Evolutionary conservation across 2,329 filamentous ascomycete genomes (phyloP), one percentile per base, ranked within the genome.

Genomic region (Paecilomyces niveus): DNA sequence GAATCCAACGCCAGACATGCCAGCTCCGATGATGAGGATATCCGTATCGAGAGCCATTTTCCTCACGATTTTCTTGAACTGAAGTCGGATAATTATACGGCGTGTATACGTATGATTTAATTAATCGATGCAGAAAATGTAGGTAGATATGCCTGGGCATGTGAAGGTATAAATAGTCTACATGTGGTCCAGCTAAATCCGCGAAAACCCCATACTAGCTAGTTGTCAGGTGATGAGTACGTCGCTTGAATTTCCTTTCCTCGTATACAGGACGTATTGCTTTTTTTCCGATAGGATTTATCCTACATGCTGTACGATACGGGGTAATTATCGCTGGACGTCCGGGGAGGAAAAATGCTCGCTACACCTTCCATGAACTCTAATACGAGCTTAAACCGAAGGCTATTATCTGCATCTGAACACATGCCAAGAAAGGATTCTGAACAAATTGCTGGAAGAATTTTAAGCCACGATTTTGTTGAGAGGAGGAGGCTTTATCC

Each of bases 11-110:
- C 78, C 78, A 32, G 73, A 76, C 69, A 76, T 74, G 60, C 78
- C 78, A n/a, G 77, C 79, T n/a, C 79, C 79, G 45, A 81, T 79
- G 52, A 81, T 79, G 29, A 81, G 70, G 57, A 80, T 74, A 63
- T 81, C 77, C n/a, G n/a, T n/a, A n/a, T n/a, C n/a, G n/a, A n/a
- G n/a, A n/a, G n/a, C n/a, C n/a, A n/a, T n/a, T n/a, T n/a, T n/a
- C n/a, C n/a, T n/a, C n/a, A n/a, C n/a, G n/a, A n/a, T n/a, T n/a
- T n/a, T n/a, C n/a, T n/a, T n/a, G n/a, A n/a, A n/a, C n/a, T n/a
- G n/a, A n/a, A n/a, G n/a, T n/a, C n/a, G n/a, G n/a, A n/a, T 2
- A 73, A 22, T 22, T 22, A 22, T 22, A 22, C 22, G 3, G 22
- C 1, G 7, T 29, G 7, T 29, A 29, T 29, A 29, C 26, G 26